phyloP scores from a whole-genome alignment of 257 asterid genomes.

The Perilla frutescens region DNA sequence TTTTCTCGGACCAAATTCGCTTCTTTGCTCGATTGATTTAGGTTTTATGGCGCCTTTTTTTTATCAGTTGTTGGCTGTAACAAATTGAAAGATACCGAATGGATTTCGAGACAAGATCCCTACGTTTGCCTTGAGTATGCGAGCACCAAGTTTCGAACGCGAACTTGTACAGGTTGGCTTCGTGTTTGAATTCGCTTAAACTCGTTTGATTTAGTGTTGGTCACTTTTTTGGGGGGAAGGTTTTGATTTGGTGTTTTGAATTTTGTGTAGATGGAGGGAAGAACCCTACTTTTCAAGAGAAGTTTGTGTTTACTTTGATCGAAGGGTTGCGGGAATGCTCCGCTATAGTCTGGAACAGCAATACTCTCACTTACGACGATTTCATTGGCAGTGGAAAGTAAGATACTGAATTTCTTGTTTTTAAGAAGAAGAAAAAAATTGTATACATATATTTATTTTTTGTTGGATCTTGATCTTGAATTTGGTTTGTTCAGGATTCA shows the following conservation, averaged over 20 bases:
- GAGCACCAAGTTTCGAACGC: conserved; percentile 75
- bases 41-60: not conserved
- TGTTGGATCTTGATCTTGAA: conserved; percentile 19
- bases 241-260: not conserved
- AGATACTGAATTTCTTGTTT: conserved; percentile 4
- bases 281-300: conserved; percentile 95
- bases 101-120: conserved; percentile 98
- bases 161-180: conserved; percentile 82
- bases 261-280: conserved; percentile 80
- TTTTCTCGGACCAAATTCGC: not conserved
- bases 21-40: not conserved
- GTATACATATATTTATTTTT: not conserved
- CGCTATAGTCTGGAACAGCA: conserved; percentile 88
- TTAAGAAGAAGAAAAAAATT: too few species aligned
- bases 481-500: conserved; percentile 62
- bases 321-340: conserved; percentile 80
- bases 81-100: conserved; percentile 81
- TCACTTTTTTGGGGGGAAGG: not conserved
- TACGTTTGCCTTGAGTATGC: conserved; percentile 86
- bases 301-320: conserved; percentile 77
- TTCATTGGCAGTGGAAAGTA: conserved; percentile 93
- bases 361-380: conserved; percentile 75
- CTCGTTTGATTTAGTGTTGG: conserved; percentile 4
- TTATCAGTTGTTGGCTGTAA: conserved; percentile 74
- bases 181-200: not conserved